phyloP scores from a whole-genome alignment of 352 stramenopile species.

The Phytophthora pseudosyringae region DNA sequence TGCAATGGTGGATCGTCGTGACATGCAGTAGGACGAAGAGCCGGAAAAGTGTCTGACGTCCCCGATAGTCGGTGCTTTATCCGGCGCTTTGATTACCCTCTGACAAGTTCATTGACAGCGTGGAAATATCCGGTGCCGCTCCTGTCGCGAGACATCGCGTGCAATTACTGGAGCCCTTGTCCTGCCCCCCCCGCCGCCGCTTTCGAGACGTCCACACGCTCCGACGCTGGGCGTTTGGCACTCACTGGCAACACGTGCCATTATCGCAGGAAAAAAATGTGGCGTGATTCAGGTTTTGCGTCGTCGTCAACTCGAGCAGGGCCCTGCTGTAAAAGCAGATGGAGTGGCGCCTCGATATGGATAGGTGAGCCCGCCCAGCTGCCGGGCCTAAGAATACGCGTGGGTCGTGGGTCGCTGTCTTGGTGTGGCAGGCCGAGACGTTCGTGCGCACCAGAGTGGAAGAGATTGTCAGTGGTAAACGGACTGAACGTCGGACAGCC shows the following conservation, averaged over 20 bases:
- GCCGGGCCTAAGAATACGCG: conserved; percentile 35
- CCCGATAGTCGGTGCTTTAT: conserved; percentile 6
- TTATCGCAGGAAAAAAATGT: neutral
- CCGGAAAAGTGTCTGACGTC: conserved; percentile 29
- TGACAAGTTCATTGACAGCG: neutral
- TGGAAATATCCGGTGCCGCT: no score
- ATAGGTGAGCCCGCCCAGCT: conserved; percentile 22
- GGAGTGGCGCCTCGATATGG: conserved; percentile 2
- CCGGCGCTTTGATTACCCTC: conserved; percentile 6
- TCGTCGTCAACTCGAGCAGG: conserved; percentile 29
- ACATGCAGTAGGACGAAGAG: conserved; percentile 16
- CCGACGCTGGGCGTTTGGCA: neutral
- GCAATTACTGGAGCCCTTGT: neutral
- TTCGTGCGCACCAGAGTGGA: conserved; percentile 16
- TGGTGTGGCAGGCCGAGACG: conserved; percentile 16
- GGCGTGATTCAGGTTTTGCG: neutral
- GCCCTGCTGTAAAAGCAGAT: conserved; percentile 36
- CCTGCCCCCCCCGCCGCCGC: neutral
- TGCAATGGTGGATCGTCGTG: conserved; percentile 20
- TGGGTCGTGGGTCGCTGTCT: conserved; percentile 24
- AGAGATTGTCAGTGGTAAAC: conserved; percentile 25
- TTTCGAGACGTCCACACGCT: conserved; percentile 3
- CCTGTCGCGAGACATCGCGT: neutral
- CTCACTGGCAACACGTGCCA: neutral
- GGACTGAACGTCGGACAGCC: conserved; percentile 21